Evolutionary conservation across 2,329 filamentous ascomycete species (phyloP), one percentile per base, ranked within the genome.

Genomic region (Leptoxyphium fumago): DNA sequence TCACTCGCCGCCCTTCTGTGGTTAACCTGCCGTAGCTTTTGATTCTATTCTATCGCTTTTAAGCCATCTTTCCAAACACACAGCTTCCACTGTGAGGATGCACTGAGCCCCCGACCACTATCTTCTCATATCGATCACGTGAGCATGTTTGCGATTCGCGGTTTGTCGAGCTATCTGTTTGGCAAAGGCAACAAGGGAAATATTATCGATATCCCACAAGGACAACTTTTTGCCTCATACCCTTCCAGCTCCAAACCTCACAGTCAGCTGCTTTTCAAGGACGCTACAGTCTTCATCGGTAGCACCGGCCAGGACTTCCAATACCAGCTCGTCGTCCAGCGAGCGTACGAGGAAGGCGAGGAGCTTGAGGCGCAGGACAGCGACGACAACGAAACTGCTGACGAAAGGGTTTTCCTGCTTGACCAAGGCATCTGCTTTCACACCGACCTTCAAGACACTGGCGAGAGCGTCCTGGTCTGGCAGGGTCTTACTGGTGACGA

Each of bases 341-440:
- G 91, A 48, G 89, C 89, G 46, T 98, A 94, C 71, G 91, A 98
- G 60, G 91, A 98, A 66, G 91, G 91, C 45, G 91, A 98, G 60
- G 89, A 88, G 50, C 89, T 96, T 57, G 89, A 94, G 60, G 85
- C 88, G 56, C 85, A 79, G 43, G 84, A 94, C 67, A 82, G 77
- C 46, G 84, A 89, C 58, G 52, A 49, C n/a, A 40, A 52, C n/a
- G 78, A 76, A n/a, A 88, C 95, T 57, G 85, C 87, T 55, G 93
- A 98, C 80, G 91, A 98, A 67, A 95, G 94, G 70, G 89, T 82
- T 0, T 98, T 96, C 61, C 66, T 96, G 40, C 79, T 98, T n/a
- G 89, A 96, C 74, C 82, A 95, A 62, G 77, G 78, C 43, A 72
- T 98, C 32, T 85, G 85, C 59, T 86, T 98, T 57, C 81, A 89